Base-by-base conservation (phyloP, 768 basidiomycete genomes). In the Lentinula detonsa region DNA sequence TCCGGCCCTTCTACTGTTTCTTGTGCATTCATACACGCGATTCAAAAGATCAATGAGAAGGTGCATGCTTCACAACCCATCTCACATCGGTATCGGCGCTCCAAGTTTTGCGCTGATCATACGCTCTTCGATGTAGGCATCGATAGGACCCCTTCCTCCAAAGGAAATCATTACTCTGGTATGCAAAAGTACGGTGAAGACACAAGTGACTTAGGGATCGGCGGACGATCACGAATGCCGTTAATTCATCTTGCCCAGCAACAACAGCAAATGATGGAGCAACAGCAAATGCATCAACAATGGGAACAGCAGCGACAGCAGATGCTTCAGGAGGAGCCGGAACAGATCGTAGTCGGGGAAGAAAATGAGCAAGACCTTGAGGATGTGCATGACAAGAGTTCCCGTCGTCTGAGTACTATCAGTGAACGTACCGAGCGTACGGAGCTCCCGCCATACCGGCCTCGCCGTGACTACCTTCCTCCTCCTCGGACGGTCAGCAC, bases 361-460 rank as follows among this genome's bases (percentile, higher is more conserved):
- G 64, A 52, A 16, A 55, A 21, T 10, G 61, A 64, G 31, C 68
- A 68, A 51, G 64, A 70, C 31, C 61, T 66, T 39, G 74, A 74
- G 46, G 62, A 71, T 56, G 73, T 76, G 9, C 72, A 71, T 11
- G 65, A 61, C 28, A 59, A 62, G 2, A 62, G 69, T 13, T 73
- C 69, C 42, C 72, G 75, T 35, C 76, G 74, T 58, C 72, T 90
- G 61, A 87, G 82, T 61, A 87, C 85, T 4, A 91, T 91, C 62
- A 78, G 81, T 23, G 89, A 91, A 72, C 73, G 70, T 50, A 86
- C 87, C 15, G 89, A 91, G 68, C 77, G 78, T 37, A 85, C 88
- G 39, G 87, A 85, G 63, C 74, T 78, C 39, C 82, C 84, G 13
- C 76, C 78, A 15, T 74, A 75, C 45, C 80, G 80, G 76, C 76